Base-by-base conservation (phyloP, 805 yeast species). In the Lachancea nothofagi region DNA sequence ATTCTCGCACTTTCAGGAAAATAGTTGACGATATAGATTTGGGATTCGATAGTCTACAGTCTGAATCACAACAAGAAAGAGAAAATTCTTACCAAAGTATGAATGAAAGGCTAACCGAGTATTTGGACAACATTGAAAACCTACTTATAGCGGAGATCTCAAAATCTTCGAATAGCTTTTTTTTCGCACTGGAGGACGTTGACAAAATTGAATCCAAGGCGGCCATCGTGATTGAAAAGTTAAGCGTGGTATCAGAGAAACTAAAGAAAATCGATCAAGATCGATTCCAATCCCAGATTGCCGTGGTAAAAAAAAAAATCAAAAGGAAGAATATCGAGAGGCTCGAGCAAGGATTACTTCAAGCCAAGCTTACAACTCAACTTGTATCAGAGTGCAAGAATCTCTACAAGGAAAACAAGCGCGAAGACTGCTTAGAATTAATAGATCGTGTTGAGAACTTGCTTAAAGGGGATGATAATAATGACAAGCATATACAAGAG, bases 61-160 rank as follows among this genome's bases (percentile, higher is more conserved):
- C 49, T 5, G 61, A 57, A 30, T 63, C 52, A 45, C 40, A 57
- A 48, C 15, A 59, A 36, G 40, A 51, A 9, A 69, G 70, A 31
- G 63, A 68, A 5, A 55, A 75, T 10, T 69, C 74, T 6, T 70
- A 77, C 48, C 74, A 76, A 51, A 68, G 77, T 7, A 59, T 89
- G 13, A 95, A 83, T 53, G 95, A 87, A 31, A 79, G 77, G 54
- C 65, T 90, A 24, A 83, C 93, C 3, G 78, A 79, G 62, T 87
- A 88, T 54, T 67, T 93, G 40, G 97, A 93, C 56, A 71, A 78
- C 0, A 87, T 90, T 1, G 98, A 90, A 61, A 69, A 84, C 26
- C 80, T 83, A 45, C 64, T 90, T 29, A 83, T 89, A 14, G 71
- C 75, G 28, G 96, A 88, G 59, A 87, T 93, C 23, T 82, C 95